Base-by-base conservation (phyloP, 495 filamentous ascomycete genomes). In the Bombardia bombarda region DNA sequence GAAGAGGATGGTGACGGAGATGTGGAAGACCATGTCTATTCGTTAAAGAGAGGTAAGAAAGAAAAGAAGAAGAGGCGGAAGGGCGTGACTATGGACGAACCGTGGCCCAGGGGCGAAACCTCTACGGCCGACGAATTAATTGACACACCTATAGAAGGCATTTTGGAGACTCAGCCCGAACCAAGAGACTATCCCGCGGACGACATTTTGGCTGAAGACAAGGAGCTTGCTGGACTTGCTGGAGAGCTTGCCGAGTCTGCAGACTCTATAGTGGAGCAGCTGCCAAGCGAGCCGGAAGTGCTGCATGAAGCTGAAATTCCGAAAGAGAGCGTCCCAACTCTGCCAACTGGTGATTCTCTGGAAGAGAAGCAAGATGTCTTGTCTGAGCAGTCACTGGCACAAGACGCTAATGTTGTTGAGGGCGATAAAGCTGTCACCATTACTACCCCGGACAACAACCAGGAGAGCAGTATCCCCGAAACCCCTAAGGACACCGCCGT, bases 31-130 rank as follows among this genome's bases (percentile, higher is more conserved):
- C 35, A 43, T 23, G 35, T 31, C 7, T 40, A 56, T 14, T 51
- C 56, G 9, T 36, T 56, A n/a, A 57, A 54, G 34, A 60, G 55
- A 35, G 42, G 41, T 20, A 58, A 59, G 40, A 57, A 56, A 32
- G 44, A 50, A 23, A 58, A 60, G 47, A 57, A 60, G 45, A 55
- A 50, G 42, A 38, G 49, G 23, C 34, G 46, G 14, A 45, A 43
- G 36, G 19, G 21, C 12, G 42, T 43, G 1, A 16, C 20, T 4
- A 38, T 42, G 34, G 48, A 49, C 18, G 52, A 55, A 23, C 40
- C 49, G 3, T 51, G 49, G 49, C 52, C 48, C 2, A 50, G 45
- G 18, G 49, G 47, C 25, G 51, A 47, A 18, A 38, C 35, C 24
- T 40, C 40, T 17, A 39, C 40, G 14, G 47, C 36, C 3, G 47